These are phyloP conservation scores for Starmerella kuoi DNA, from an alignment of 805 yeast genomes.

Conservation along the genomic window DNA sequence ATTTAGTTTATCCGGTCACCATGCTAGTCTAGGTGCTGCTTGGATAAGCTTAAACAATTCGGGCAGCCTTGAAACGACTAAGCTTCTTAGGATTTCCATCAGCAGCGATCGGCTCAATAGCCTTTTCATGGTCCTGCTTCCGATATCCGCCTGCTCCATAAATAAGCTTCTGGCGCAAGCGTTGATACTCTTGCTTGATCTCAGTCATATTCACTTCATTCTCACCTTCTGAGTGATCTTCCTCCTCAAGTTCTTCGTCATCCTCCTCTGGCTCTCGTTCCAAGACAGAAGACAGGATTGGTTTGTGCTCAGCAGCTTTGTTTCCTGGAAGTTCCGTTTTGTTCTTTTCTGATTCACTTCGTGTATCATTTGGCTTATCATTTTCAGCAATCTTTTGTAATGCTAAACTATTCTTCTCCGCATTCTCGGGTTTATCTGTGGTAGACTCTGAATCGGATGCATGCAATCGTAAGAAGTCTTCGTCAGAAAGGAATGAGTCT, in stretches of 20 bases:
- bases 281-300: conserved; percentile 10
- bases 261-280: conserved; percentile 10
- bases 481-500: conserved; percentile 22
- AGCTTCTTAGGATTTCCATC: conserved; percentile 44
- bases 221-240: conserved; percentile 2
- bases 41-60: conserved; percentile 10
- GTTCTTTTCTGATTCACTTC: no score
- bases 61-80: conserved; percentile 59
- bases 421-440: no score
- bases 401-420: no score
- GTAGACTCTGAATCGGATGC: conserved; percentile 7
- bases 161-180: conserved; percentile 40
- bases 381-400: background rate
- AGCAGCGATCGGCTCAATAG: conserved; percentile 58
- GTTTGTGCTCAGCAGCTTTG: no score
- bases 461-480: conserved; percentile 20
- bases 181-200: conserved; percentile 41
- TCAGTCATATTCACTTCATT: conserved; percentile 19
- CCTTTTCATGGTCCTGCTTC: conserved; percentile 39
- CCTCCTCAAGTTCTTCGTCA: conserved; percentile 1
- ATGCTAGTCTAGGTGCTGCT: no score
- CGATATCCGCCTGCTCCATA: conserved; percentile 38
- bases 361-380: no score
- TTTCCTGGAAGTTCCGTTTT: background rate
- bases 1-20: no score